Conservation (phyloP, 345 rosid genomes). For the Adansonia digitata region DNA sequence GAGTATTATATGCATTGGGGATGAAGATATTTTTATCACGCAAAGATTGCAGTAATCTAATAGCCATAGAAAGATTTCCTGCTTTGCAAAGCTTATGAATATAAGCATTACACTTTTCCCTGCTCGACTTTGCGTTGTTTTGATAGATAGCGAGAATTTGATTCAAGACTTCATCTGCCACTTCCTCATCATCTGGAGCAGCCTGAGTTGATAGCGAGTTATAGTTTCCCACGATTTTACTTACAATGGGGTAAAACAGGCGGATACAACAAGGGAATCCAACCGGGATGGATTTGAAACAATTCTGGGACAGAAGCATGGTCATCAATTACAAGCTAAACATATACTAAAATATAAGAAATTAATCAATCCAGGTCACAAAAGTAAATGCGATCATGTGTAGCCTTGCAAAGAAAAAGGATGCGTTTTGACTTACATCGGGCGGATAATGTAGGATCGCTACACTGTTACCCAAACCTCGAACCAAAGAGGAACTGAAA, state of each 20-base stretch:
- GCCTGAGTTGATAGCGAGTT: slow-evolving; percentile 29
- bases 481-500: neutral
- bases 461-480: neutral
- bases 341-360: neutral
- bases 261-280: slow-evolving; percentile 26
- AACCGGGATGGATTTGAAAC: slow-evolving; percentile 31
- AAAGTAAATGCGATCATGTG: neutral
- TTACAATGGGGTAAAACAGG: slow-evolving; percentile 19
- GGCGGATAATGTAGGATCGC: neutral
- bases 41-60: slow-evolving; percentile 38
- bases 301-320: slow-evolving; percentile 41
- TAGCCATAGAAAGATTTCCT: slow-evolving; percentile 46
- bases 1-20: slow-evolving; percentile 26
- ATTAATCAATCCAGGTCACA: neutral
- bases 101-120: slow-evolving; percentile 28
- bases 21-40: slow-evolving; percentile 35
- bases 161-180: slow-evolving; percentile 26
- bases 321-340: slow-evolving; percentile 12
- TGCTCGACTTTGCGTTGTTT: slow-evolving; percentile 22
- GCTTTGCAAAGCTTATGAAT: slow-evolving; percentile 37
- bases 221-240: slow-evolving; percentile 18
- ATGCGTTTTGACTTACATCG: neutral
- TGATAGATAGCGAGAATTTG: slow-evolving; percentile 24
- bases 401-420: neutral
- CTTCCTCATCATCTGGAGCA: slow-evolving; percentile 30